Base-by-base conservation (phyloP, 306 rosid species). In the Senna tora region DNA sequence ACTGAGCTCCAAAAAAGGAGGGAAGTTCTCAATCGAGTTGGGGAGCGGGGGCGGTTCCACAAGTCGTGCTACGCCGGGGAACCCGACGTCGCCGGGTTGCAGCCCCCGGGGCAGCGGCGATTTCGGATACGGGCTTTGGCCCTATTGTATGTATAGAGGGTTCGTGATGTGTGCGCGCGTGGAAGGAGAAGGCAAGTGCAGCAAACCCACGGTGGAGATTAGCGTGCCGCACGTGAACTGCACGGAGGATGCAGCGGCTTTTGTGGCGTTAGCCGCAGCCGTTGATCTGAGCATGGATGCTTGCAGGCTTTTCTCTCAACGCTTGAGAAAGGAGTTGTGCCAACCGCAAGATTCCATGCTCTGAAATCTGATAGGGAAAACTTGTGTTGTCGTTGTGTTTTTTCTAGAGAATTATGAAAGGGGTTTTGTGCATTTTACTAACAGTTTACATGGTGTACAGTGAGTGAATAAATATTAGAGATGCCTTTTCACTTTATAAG, bases 61-160 rank as follows among this genome's bases (percentile, higher is more conserved):
- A 25, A 3, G 30, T 25, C 30, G 30, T 1, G 39, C 39, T 4
- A 36, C 39, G 39, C 39, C 39, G 39, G 39, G 39, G 39, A 36
- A 36, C 39, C 6, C 5, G 39, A 7, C 39, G 39, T 36, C 39
- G 2, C 94, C 96, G 42, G 89, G 33, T 15, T 81, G 88, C 43
- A 90, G 96, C 28, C 96, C 93, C 12, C 80, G 87, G 39, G 46
- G 88, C 17, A 88, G 92, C 15, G 96, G 92, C 0, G 96, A 90
- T 39, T 86, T 78, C 15, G 93, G 93, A 0, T 83, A 79, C n/a
- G 89, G 93, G 4, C 74, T 90, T 13, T 90, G 91, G 96, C 93
- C 93, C 0, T 87, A 84, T 55, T 76, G 91, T 33, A 21, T 84
- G 85, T 86, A 88, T 82, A 88, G 86, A 75, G 85, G 88, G 11